Conservation (phyloP, 192 early-diverging fungal genomes). For the Backusella australiensis region DNA sequence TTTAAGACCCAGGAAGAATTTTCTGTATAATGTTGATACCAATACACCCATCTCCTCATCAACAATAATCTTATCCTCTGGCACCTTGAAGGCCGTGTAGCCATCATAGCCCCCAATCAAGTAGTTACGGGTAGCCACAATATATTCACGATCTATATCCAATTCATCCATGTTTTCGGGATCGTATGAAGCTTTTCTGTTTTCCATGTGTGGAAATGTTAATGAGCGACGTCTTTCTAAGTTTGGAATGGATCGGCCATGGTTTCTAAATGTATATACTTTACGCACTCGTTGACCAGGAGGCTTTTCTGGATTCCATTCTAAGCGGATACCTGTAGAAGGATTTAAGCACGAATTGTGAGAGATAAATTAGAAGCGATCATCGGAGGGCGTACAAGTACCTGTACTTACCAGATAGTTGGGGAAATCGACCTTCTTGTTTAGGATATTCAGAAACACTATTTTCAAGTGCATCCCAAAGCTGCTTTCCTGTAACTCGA, state of each 20-base stretch:
- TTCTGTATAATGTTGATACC: conserved; percentile 50
- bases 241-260: neutral
- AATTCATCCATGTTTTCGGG: conserved; percentile 39
- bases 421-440: conserved; percentile 69
- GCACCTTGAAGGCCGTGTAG: conserved; percentile 40
- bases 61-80: conserved; percentile 44
- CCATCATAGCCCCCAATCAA: conserved; percentile 65
- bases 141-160: conserved; percentile 47
- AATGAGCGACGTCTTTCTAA: neutral
- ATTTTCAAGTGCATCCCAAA: conserved; percentile 63
- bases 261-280: conserved; percentile 28
- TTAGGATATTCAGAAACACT: conserved; percentile 63
- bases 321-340: conserved; percentile 47
- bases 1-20: conserved; percentile 60
- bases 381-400: neutral
- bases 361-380: neutral
- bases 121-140: conserved; percentile 59
- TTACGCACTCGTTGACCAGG: conserved; percentile 51
- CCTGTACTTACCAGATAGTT: conserved; percentile 39
- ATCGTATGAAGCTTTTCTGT: conserved; percentile 29
- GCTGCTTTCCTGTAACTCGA: conserved; percentile 55
- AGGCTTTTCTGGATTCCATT: conserved; percentile 50
- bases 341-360: neutral
- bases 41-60: conserved; percentile 64
- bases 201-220: conserved; percentile 9